These are phyloP conservation scores for Atkinsonella hypoxylon DNA, from an alignment of 2,329 filamentous ascomycete species.

Conservation along the genomic window DNA sequence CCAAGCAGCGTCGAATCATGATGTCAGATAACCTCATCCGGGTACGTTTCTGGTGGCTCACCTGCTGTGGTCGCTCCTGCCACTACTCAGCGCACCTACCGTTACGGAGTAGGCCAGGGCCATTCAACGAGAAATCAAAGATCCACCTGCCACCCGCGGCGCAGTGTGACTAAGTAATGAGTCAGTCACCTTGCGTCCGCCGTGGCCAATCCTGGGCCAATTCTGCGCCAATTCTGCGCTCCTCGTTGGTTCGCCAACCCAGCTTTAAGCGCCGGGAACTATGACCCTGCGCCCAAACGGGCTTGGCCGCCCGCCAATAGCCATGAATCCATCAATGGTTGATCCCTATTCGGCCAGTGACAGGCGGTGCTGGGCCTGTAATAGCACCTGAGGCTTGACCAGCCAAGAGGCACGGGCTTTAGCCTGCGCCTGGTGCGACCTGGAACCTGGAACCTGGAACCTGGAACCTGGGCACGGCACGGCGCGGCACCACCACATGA, in stretches of 20 bases:
- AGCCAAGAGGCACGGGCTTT: no score
- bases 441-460: neutral
- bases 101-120: neutral
- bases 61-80: neutral
- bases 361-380: neutral
- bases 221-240: no score
- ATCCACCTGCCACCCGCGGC: neutral
- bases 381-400: neutral
- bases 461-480: no score
- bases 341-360: constrained; percentile 6
- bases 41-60: neutral
- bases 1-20: no score
- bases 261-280: constrained; percentile 15
- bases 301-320: constrained; percentile 5
- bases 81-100: no score
- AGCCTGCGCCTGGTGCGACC: no score
- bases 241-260: constrained; percentile 6
- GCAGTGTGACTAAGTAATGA: no score
- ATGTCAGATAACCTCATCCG: no score
- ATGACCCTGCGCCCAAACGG: constrained; percentile 3
- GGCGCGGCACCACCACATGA: neutral
- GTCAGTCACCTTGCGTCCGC: constrained; percentile 3
- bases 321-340: neutral
- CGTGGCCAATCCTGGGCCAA: neutral
- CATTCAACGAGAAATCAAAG: neutral